These are phyloP conservation scores for Spathaspora sp. DNA, from an alignment of 1,139 yeast species.

Conservation along the genomic window DNA sequence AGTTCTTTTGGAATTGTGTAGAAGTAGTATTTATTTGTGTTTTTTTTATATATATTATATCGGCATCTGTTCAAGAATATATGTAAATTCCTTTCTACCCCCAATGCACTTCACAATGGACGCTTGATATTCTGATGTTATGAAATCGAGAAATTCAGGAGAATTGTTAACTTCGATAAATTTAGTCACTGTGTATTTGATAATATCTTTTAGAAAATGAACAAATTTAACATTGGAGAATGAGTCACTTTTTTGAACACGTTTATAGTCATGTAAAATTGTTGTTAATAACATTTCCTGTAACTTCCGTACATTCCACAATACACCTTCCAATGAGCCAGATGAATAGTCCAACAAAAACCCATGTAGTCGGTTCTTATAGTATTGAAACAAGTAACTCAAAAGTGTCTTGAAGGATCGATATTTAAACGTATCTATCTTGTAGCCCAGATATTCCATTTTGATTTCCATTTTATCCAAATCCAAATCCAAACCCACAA, in stretches of 20 bases:
- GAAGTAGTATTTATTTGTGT: neutral
- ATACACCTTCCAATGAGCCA: conserved; percentile 6
- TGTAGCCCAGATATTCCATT: conserved; percentile 7
- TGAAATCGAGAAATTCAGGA: neutral
- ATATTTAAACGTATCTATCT: conserved; percentile 9
- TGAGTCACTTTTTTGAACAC: conserved; percentile 8
- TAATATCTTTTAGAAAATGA: conserved; percentile 8
- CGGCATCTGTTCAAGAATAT: neutral
- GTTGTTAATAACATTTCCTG: conserved; percentile 10
- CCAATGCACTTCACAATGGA: conserved; percentile 1
- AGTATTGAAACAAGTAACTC: conserved; percentile 17
- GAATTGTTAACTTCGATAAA: conserved; percentile 8
- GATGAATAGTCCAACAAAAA: conserved; percentile 10
- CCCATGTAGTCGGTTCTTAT: conserved; percentile 11
- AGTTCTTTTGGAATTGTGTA: conserved; percentile 37
- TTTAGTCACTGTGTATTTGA: conserved; percentile 6
- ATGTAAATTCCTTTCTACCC: neutral
- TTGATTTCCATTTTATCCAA: conserved; percentile 17
- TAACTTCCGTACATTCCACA: conserved; percentile 9
- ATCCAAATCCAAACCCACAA: conserved; percentile 35
- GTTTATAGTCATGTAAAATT: conserved; percentile 7
- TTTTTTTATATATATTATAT: neutral
- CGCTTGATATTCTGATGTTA: neutral
- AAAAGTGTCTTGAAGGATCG: conserved; percentile 14
- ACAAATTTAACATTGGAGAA: conserved; percentile 9